Base-by-base conservation (phyloP, 345 rosid species). In the Eucalyptus caleyi region DNA sequence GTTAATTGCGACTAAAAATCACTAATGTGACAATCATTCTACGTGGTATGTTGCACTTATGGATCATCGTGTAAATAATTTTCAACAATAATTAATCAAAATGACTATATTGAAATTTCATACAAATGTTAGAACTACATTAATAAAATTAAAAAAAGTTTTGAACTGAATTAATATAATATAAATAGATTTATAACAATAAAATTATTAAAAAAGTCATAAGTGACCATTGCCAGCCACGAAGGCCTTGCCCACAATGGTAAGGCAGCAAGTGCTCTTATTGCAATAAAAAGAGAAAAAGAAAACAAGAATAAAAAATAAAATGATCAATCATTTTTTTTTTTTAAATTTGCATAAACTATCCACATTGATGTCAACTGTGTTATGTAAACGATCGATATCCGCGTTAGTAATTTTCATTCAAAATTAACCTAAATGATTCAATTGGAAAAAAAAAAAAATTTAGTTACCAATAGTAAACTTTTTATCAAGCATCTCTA, bases 61-160 rank as follows among this genome's bases (percentile, higher is more conserved):
- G 42, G 6, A 67, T 32, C 21, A 9, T 16, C 7, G 2, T 0
- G 12, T 34, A 5, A 37, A 19, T 34, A 37, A 34, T 72, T 72
- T 69, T 5, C 3, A 3, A 6, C 1, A 1, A 3, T 1, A 34
- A 72, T 0, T 18, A 37, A 2, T 34, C 2, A 1, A 4, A 19
- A 34, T 4, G 8, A 18, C 1, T 18, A 72, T 10, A 34, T 72
- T 72, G 26, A 34, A 69, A 72, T 72, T 34, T 69, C 13, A 6
- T 0, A 1, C 3, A 18, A 9, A 72, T 0, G 11, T 34, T 5
- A 34, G 4, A 11, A 19, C 14, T 7, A 69, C 13, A 34, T 69
- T 69, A 34, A 34, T 4, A 32, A 32, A 18, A 18, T 32, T 3
- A n/a, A 32, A 12, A 2, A 3, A 3, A 49, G 1, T 1, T 3